Evolutionary conservation across 116 monocot species (phyloP), one percentile per base, ranked within the genome.

Genomic region (Thalassia testudinum): DNA sequence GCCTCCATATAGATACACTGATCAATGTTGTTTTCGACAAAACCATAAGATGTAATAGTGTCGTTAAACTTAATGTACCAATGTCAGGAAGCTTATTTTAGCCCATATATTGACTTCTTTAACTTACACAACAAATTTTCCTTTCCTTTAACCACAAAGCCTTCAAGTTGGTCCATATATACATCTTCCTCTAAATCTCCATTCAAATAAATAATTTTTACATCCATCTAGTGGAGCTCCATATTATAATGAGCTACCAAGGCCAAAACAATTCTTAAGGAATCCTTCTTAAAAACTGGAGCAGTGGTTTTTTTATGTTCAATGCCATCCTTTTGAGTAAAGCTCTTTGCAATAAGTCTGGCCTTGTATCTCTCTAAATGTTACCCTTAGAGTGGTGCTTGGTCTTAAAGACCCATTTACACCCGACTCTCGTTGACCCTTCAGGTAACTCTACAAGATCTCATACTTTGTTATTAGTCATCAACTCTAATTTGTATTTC

Each of bases 171-270:
- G 21, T 26, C 6, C 62, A 53, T 52, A 20, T 63, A 63, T 0
- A 53, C 52, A 24, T 63, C 21, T 17, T 63, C 53, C 26, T 38
- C 19, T 20, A 53, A 42, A 20, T 52, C 24, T 22, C 21, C 53
- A 43, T 63, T 63, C 3, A 63, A 23, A 26, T 52, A 63, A 42
- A 14, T 1, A 12, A 13, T 63, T 63, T 21, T 63, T 16, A 63
- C 52, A 53, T 63, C 42, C 23, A 53, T 53, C 21, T 49, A 21
- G 16, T 10, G 30, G 10, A 34, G 30, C 30, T 34, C 10, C 10
- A 3, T 34, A 34, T 34, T 10, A 5, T 34, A 53, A 53, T 27
- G 53, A 45, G 44, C 18, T 16, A 17, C 5, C 18, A 53, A 27
- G 1, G 12, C 26, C 15, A 1, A 1, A 45, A 2, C 3, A 5